Conservation (phyloP, 768 basidiomycete genomes). For the Naematelia aurantialba region DNA sequence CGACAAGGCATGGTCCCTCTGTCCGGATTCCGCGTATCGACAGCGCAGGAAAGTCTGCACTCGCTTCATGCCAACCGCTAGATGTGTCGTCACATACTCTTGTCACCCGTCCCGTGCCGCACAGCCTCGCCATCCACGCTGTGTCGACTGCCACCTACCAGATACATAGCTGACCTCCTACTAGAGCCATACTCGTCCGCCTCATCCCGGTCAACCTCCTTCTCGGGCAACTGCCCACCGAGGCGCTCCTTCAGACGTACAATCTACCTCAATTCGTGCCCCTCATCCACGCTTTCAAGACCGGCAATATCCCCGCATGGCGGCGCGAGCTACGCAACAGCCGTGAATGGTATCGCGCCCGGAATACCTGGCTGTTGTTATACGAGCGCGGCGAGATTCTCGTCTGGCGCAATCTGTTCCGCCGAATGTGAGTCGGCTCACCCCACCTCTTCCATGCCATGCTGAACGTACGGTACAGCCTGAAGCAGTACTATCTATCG, state of each 20-base stretch:
- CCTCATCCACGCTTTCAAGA: slow-evolving; percentile 27
- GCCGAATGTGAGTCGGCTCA: slow-evolving; percentile 17
- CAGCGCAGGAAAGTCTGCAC: slow-evolving; percentile 28
- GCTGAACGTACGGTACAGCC: slow-evolving; percentile 8
- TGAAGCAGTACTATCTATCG: slow-evolving; percentile 24
- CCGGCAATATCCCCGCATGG: slow-evolving; percentile 35
- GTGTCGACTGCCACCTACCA: not conserved
- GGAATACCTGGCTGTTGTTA: slow-evolving; percentile 41
- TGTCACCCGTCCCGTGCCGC: not conserved
- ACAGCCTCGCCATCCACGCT: not conserved
- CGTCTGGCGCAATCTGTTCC: slow-evolving; percentile 40
- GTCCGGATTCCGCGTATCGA: slow-evolving; percentile 25
- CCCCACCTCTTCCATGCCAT: not conserved
- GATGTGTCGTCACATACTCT: no score
- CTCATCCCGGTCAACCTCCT: slow-evolving; percentile 42
- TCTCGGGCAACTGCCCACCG: slow-evolving; percentile 27
- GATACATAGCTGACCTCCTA: not conserved
- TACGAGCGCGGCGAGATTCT: slow-evolving; percentile 43
- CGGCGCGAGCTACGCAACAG: slow-evolving; percentile 19
- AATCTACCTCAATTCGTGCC: slow-evolving; percentile 26
- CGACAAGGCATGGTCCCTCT: slow-evolving; percentile 34
- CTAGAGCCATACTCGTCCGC: slow-evolving; percentile 39
- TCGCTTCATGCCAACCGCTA: not conserved
- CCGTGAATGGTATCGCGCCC: slow-evolving; percentile 35
- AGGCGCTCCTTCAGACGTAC: slow-evolving; percentile 21